Evolutionary conservation across 192 early-diverging fungal species (phyloP).

Genomic region (Backusella morwellensis): DNA sequence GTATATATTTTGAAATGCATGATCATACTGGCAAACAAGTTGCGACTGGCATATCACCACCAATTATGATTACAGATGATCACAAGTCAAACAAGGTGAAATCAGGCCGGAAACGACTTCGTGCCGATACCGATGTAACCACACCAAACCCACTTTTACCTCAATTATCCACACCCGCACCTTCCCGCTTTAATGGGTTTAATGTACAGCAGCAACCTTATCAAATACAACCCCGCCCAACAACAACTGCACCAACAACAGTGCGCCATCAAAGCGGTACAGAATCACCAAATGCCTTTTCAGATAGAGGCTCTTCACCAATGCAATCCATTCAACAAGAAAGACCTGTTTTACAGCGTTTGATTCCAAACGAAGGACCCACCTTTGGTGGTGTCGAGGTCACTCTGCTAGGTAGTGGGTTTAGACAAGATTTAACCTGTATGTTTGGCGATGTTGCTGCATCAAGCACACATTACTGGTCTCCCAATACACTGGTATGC

Average conservation of each 20-base stretch:
- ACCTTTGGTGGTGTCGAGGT: conserved; percentile 74
- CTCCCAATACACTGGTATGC: conserved; percentile 69
- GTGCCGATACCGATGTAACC: conserved; percentile 22
- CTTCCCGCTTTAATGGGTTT: not conserved
- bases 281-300: not conserved
- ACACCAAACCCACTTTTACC: not conserved
- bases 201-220: not conserved
- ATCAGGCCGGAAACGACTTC: conserved; percentile 25
- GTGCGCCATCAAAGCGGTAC: not conserved
- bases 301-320: not conserved
- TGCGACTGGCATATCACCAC: conserved; percentile 84
- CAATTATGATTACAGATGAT: conserved; percentile 97
- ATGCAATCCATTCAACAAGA: not conserved
- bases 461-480: conserved; percentile 64
- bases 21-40: conserved; percentile 69
- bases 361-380: conserved; percentile 79
- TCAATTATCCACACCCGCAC: not conserved
- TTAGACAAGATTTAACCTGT: conserved; percentile 70
- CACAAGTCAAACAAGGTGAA: conserved; percentile 85
- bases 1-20: conserved; percentile 77
- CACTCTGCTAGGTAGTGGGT: conserved; percentile 69
- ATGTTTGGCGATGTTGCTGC: conserved; percentile 71
- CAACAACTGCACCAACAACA: not conserved
- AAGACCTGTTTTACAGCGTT: conserved; percentile 36
- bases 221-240: conserved; percentile 2